Base-by-base conservation (phyloP, 2,329 filamentous ascomycete genomes). In the Xylariaceae sp. region DNA sequence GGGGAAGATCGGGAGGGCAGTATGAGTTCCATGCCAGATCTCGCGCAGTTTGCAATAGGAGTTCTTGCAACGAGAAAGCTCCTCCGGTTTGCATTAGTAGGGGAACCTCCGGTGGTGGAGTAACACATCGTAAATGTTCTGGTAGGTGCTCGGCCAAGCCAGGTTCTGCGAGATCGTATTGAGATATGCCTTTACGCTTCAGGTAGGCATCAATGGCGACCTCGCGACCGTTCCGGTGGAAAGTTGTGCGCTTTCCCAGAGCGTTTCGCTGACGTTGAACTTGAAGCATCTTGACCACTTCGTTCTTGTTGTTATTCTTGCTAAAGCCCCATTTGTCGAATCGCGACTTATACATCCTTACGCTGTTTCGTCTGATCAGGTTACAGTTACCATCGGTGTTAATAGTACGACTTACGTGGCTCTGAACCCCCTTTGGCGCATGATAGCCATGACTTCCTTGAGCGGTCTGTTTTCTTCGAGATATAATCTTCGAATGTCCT, bases 331-430 rank as follows among this genome's bases (percentile, higher is more conserved):
- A 80, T 55, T 79, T 75, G 13, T 77, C 77, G 59, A 79, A 79
- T 19, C 77, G 69, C n/a, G 76, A 78, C 60, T 80, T 80, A 63
- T 80, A 80, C 77, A 80, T 80, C 57, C 79, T 78, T 16, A 77
- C 75, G 16, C 77, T 79, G 45, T 33, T 34, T 39, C 36, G 47
- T 47, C 34, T 33, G 34, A 55, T 66, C 59, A 63, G 60, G 45
- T 19, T 48, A 46, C 22, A 34, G 38, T 38, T 54, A 45, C 36
- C 45, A 50, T 28, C 18, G 39, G 18, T 9, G 38, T 50, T 31
- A 42, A 44, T 41, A 33, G 43, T 39, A 40, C 44, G 44, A 58
- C 58, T 57, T 66, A 79, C 75, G 76, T 78, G 49, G 76, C 76
- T 58, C 75, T 72, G 57, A 79, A 79, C 16, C 70, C 70, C 55